Evolutionary conservation across 2,329 filamentous ascomycete species (phyloP), one percentile per base, ranked within the genome.

Genomic region (Dothistroma pini): DNA sequence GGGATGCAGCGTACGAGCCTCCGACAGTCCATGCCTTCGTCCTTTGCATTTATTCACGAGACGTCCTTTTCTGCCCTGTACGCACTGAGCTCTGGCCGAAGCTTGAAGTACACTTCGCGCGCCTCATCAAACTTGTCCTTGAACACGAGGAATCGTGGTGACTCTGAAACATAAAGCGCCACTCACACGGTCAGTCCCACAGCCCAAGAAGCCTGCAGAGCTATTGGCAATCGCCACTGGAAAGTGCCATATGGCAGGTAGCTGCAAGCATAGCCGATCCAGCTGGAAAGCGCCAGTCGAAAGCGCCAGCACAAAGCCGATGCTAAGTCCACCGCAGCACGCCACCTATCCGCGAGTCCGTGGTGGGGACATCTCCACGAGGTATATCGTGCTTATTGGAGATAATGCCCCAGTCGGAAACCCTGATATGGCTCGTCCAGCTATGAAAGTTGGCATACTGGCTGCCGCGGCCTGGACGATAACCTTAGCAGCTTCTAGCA

Each of bases 201-300:
- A 2, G 81, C 81, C 78, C 80, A 84, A 1, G 81, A 81, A 19
- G 61, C 57, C 49, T 67, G 63, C 4, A 63, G 56, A 6, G 65
- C 63, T 31, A 66, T 61, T 9, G 63, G 66, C 21, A 66, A 58
- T 4, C 66, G 62, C 66, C 64, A 68, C 53, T 65, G 66, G 14
- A 63, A 25, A 48, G 31, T 56, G 14, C 62, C 62, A 58, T 50
- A 56, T 29, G 35, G 58, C 35, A 81, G 80, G 56, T 78, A 83
- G 21, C 78, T 76, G 21, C 59, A 58, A 8, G 62, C 66, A 21
- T 64, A 60, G 29, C 63, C 66, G 44, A 62, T 63, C 82, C 82
- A 84, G 68, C 83, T 84, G 7, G 80, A 81, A 63, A 77, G 72
- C 80, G 83, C 82, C 8, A 80, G 82, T 10, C 82, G 82, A 51